Conservation (phyloP, 257 asterid species). For the Solanum lycopersicoides region DNA sequence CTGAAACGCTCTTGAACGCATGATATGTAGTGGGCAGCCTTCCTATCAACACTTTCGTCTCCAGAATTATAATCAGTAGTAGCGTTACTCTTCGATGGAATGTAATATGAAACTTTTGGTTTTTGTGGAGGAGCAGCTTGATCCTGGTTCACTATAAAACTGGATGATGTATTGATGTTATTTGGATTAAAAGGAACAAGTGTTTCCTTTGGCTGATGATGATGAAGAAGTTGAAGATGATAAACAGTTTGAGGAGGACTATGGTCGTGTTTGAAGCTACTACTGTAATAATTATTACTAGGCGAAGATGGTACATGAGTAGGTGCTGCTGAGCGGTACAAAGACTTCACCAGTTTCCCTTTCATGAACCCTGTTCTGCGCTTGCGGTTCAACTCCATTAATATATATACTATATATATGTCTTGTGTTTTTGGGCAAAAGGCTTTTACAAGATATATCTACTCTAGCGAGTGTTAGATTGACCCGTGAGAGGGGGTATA, state of each 20-base stretch:
- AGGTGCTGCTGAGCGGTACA: slow-evolving; percentile 25
- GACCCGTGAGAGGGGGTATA: background rate
- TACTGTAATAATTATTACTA: background rate
- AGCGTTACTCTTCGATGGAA: background rate
- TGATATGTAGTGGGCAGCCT: slow-evolving; percentile 46
- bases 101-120: slow-evolving; percentile 10
- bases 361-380: slow-evolving; percentile 28
- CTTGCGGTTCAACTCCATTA: slow-evolving; percentile 26
- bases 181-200: background rate
- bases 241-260: background rate
- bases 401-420: too few relatives aligned
- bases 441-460: background rate
- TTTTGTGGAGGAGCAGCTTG: slow-evolving; percentile 8
- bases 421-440: background rate
- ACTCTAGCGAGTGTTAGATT: background rate
- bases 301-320: background rate
- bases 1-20: slow-evolving; percentile 47
- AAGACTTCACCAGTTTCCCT: slow-evolving; percentile 34
- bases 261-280: background rate
- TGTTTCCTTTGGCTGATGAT: background rate
- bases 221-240: background rate
- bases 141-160: slow-evolving; percentile 9
- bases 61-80: background rate
- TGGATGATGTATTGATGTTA: background rate
- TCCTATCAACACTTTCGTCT: slow-evolving; percentile 45